Conservation (phyloP, 106 monocot genomes). For the Dioscorea dumetorum region DNA sequence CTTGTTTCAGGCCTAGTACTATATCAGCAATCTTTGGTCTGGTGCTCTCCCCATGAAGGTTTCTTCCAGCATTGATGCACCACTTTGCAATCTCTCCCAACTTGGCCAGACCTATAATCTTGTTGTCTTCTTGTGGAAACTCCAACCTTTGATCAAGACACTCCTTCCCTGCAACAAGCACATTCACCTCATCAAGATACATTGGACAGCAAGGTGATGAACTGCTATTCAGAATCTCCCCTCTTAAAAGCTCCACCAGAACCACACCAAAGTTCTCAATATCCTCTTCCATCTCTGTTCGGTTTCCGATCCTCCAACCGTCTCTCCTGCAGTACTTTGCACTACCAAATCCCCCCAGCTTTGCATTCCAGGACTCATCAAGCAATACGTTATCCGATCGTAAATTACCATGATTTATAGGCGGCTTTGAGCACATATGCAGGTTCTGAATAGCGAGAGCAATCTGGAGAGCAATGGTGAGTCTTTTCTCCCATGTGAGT, state of each 20-base stretch:
- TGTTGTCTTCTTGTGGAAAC: not conserved
- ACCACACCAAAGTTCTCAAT: not conserved
- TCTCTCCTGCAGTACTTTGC: not conserved
- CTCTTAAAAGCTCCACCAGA: not conserved
- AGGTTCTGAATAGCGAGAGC: too few relatives aligned
- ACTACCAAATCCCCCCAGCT: not conserved
- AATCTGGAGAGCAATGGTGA: too few relatives aligned
- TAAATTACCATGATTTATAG: not conserved
- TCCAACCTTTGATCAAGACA: constrained; percentile 1
- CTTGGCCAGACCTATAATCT: not conserved
- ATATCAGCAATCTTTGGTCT: not conserved
- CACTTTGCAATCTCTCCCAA: not conserved
- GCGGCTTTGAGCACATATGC: too few relatives aligned
- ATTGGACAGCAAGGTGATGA: not conserved
- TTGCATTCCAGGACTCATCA: not conserved
- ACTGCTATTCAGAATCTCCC: not conserved
- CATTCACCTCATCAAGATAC: not conserved
- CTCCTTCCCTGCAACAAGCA: not conserved
- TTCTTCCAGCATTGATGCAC: not conserved
- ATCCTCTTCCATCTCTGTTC: not conserved
- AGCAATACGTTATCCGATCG: not conserved
- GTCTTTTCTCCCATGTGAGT: too few relatives aligned
- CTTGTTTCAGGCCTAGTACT: not conserved
- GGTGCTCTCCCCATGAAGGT: not conserved
- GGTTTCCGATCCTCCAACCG: not conserved